Conservation (phyloP, 768 basidiomycete species). For the Psilocybe cubensis region DNA sequence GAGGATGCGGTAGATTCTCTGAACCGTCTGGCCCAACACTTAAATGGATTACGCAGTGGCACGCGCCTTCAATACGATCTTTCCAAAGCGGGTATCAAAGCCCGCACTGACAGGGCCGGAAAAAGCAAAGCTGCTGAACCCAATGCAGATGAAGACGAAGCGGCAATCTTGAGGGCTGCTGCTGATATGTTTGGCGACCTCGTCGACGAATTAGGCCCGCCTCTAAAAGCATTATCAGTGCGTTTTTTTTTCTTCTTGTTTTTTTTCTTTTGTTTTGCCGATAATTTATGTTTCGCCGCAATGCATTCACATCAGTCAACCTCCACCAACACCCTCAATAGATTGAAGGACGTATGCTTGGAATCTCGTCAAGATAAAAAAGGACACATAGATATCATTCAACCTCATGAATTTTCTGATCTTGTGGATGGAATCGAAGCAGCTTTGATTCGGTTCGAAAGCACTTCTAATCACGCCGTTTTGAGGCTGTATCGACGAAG, state of each 20-base stretch:
- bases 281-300: background rate
- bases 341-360: slow-evolving; percentile 69
- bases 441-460: slow-evolving; percentile 75
- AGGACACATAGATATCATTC: slow-evolving; percentile 35
- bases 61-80: slow-evolving; percentile 85
- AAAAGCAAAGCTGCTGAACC: slow-evolving; percentile 18
- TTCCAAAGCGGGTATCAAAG: slow-evolving; percentile 54
- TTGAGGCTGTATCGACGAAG: slow-evolving; percentile 70
- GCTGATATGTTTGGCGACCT: slow-evolving; percentile 79
- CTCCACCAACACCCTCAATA: slow-evolving; percentile 61
- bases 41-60: slow-evolving; percentile 87
- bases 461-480: slow-evolving; percentile 83
- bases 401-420: slow-evolving; percentile 64
- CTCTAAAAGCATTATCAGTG: slow-evolving; percentile 75
- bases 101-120: slow-evolving; percentile 24
- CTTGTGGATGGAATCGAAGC: slow-evolving; percentile 69
- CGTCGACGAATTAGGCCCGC: slow-evolving; percentile 79
- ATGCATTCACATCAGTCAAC: slow-evolving; percentile 46
- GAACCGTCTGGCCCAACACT: slow-evolving; percentile 90
- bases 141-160: slow-evolving; percentile 32
- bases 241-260: slow-evolving; percentile 23
- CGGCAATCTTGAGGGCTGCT: slow-evolving; percentile 58
- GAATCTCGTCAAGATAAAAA: slow-evolving; percentile 38
- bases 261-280: background rate
- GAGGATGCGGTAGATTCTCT: slow-evolving; percentile 87